Conservation (phyloP, 2,329 filamentous ascomycete genomes). For the Claviceps sp. region DNA sequence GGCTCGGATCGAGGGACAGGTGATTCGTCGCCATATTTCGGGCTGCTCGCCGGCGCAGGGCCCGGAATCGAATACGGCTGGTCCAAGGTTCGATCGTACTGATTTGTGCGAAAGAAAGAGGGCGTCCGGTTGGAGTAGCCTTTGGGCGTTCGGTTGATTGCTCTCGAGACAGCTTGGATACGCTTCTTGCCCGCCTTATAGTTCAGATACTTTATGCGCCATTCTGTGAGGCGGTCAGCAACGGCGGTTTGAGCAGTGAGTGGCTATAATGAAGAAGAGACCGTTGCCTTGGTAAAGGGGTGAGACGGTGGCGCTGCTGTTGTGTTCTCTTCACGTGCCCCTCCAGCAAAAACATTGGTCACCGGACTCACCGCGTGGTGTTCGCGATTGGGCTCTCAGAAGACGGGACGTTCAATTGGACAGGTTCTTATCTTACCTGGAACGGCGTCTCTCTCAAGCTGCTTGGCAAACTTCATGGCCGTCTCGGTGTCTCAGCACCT, state of each 20-base stretch:
- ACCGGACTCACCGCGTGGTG: too few relatives aligned
- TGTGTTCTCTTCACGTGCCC: too few relatives aligned
- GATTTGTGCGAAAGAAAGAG: slow-evolving; percentile 16
- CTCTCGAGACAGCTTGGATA: slow-evolving; percentile 67
- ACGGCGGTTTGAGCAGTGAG: neutral
- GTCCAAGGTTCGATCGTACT: slow-evolving; percentile 2
- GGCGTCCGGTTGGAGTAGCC: slow-evolving; percentile 20
- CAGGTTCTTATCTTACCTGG: slow-evolving; percentile 39
- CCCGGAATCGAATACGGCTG: neutral
- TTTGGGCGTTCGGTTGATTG: slow-evolving; percentile 48
- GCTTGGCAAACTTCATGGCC: slow-evolving; percentile 10
- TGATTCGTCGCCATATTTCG: neutral
- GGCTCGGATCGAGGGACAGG: neutral
- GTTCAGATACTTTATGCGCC: slow-evolving; percentile 85
- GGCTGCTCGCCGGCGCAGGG: neutral
- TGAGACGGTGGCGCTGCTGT: too few relatives aligned
- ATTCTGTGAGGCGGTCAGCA: slow-evolving; percentile 41
- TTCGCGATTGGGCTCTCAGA: too few relatives aligned
- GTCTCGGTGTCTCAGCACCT: slow-evolving; percentile 5
- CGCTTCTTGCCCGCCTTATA: slow-evolving; percentile 95
- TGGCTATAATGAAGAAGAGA: neutral
- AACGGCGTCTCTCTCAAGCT: slow-evolving; percentile 38
- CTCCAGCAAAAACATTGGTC: neutral
- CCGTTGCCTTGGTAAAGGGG: neutral
- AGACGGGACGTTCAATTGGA: too few relatives aligned